Percentiles rank a stretch among this genome's conserved stretches.
Conservation (phyloP, 495 filamentous ascomycete genomes). For the Xylaria telfairii region DNA sequence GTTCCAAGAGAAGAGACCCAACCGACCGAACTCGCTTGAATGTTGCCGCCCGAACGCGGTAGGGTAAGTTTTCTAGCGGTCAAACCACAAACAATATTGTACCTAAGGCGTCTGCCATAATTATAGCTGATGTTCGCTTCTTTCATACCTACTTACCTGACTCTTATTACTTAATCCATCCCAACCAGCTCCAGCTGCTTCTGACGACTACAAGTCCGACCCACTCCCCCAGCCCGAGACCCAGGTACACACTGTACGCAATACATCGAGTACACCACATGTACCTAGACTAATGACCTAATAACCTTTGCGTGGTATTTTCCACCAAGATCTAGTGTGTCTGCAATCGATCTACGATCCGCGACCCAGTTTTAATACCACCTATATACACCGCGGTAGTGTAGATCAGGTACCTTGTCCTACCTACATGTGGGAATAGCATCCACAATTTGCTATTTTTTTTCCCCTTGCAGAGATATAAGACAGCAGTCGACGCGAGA, state of each 20-base stretch:
- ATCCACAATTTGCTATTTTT: conserved; percentile 19
- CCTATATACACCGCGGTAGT: not conserved
- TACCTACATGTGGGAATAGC: conserved; percentile 14
- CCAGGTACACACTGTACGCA: not conserved
- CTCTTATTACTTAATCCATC: not conserved
- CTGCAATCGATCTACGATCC: conserved; percentile 6
- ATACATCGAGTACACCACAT: not conserved
- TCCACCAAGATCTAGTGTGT: not conserved
- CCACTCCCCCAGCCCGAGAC: not conserved
- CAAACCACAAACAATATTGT: not conserved
- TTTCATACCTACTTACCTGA: no score
- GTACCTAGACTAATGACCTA: not conserved
- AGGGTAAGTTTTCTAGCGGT: not conserved
- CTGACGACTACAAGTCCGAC: not conserved
- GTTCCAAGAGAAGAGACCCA: not conserved
- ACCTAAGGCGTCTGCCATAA: not conserved
- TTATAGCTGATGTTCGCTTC: not conserved
- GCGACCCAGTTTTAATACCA: conserved; percentile 12
- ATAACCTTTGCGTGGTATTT: not conserved
- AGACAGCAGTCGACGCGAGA: not conserved
- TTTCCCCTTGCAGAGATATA: not conserved
- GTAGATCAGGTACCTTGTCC: not conserved
- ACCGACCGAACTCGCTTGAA: not conserved
- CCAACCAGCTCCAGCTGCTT: not conserved
- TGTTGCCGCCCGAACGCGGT: no score